These are phyloP conservation scores for Hymenoscyphus infarciens DNA, from an alignment of 2,329 filamentous ascomycete species.

Conservation along the genomic window DNA sequence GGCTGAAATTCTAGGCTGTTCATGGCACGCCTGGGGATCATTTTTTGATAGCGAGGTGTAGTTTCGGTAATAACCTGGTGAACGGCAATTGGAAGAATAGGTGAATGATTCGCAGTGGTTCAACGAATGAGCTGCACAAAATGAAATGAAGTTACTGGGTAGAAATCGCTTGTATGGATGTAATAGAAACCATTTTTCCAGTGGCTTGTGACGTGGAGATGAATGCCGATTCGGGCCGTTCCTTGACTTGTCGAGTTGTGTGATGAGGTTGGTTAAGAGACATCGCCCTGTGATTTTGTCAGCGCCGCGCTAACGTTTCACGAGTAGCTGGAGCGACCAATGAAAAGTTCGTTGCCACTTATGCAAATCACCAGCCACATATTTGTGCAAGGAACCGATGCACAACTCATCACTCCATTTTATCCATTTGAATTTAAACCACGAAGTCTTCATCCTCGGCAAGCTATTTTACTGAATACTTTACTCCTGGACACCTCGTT, in stretches of 20 bases:
- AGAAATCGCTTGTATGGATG: not conserved
- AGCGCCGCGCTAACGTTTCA: slow-evolving; percentile 7
- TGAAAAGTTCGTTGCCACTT: not conserved
- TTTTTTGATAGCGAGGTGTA: slow-evolving; percentile 2
- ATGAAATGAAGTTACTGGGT: slow-evolving; percentile 1
- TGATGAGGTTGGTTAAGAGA: slow-evolving; percentile 1
- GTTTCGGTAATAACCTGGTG: slow-evolving; percentile 3
- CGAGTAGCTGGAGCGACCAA: not conserved
- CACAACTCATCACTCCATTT: not conserved
- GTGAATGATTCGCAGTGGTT: slow-evolving; percentile 1
- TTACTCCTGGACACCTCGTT: not conserved
- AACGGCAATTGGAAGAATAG: not conserved
- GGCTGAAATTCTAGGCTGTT: not conserved
- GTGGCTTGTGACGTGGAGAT: slow-evolving; percentile 7
- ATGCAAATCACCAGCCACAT: slow-evolving; percentile 1
- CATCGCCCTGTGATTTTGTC: slow-evolving; percentile 11
- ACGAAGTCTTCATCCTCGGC: not conserved
- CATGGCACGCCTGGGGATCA: not conserved
- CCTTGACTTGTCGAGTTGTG: slow-evolving; percentile 1
- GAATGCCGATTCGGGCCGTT: slow-evolving; percentile 4
- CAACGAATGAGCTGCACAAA: not conserved
- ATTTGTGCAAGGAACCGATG: not conserved
- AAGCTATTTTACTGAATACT: not conserved
- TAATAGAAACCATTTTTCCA: not conserved
- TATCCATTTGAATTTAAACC: not conserved